Evolutionary conservation across 2,329 filamentous ascomycete genomes (phyloP).

Genomic region (Simplicillium sp.): DNA sequence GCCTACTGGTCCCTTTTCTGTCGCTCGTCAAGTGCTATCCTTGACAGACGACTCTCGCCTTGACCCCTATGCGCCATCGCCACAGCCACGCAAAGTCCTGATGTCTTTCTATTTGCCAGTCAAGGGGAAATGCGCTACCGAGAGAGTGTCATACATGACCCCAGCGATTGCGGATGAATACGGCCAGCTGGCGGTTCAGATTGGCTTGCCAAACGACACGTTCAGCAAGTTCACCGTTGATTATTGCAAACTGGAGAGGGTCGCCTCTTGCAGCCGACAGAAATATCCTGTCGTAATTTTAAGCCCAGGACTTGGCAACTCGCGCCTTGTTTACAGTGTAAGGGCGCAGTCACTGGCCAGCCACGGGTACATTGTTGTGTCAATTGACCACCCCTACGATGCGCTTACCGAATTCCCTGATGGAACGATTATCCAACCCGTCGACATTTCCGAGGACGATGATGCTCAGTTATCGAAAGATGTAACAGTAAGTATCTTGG

Average conservation of each 20-base stretch:
- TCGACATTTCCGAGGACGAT: conserved; percentile 12
- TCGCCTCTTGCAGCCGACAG: conserved; percentile 1
- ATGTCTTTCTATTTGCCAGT: conserved; percentile 22
- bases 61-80: conserved; percentile 18
- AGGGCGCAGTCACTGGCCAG: conserved; percentile 31
- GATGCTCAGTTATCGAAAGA: conserved; percentile 2
- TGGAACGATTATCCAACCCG: conserved; percentile 14
- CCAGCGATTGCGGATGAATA: conserved; percentile 19
- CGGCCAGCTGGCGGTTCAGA: conserved; percentile 12
- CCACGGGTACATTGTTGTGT: conserved; percentile 30
- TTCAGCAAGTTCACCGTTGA: conserved; percentile 17
- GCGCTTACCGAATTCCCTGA: conserved; percentile 30
- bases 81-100: conserved; percentile 16
- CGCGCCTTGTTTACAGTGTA: conserved; percentile 27
- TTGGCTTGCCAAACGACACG: conserved; percentile 20
- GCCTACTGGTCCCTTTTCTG: conserved; percentile 18
- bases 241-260: conserved; percentile 13
- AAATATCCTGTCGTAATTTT: conserved; percentile 24
- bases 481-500: neutral
- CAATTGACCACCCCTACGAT: conserved; percentile 37
- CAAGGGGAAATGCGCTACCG: conserved; percentile 9
- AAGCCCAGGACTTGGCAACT: conserved; percentile 28
- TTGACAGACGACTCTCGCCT: conserved; percentile 20
- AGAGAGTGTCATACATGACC: conserved; percentile 21
- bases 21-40: conserved; percentile 13